Conservation (phyloP, 2,329 filamentous ascomycete species). For the Aspergillus sp. region DNA sequence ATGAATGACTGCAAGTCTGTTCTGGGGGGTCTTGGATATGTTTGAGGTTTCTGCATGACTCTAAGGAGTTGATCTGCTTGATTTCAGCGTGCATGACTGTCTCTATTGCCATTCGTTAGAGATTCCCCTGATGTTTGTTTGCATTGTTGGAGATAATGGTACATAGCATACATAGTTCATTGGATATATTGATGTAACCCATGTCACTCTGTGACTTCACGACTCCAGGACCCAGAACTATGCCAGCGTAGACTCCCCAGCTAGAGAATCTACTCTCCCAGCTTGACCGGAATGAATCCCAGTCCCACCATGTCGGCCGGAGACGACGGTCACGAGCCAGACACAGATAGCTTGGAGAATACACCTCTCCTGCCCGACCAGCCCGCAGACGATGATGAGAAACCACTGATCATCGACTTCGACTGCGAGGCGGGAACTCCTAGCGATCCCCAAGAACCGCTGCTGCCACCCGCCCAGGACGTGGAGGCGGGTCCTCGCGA, state of each 20-base stretch:
- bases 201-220: neutral
- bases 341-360: neutral
- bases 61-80: neutral
- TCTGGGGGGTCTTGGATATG: constrained; percentile 13
- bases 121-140: constrained; percentile 5
- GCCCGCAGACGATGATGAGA: neutral
- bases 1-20: constrained; percentile 11
- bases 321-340: neutral
- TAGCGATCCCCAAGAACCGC: neutral
- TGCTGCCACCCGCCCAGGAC: no score
- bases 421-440: neutral
- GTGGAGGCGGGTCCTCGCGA: no score
- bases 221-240: constrained; percentile 5
- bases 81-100: neutral
- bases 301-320: neutral
- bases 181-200: neutral
- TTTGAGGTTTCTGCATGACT: neutral
- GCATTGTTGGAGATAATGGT: no score
- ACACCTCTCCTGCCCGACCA: neutral
- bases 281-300: neutral
- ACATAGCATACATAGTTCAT: constrained; percentile 1
- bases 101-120: constrained; percentile 1
- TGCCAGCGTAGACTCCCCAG: constrained; percentile 2
- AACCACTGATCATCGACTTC: neutral
- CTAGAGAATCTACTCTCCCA: constrained; percentile 1